A percentile compares a stretch with the other conserved stretches of the same genome.
Evolutionary conservation across 139 green algal species (phyloP).

Genomic region (Desmodesmus armatus): DNA sequence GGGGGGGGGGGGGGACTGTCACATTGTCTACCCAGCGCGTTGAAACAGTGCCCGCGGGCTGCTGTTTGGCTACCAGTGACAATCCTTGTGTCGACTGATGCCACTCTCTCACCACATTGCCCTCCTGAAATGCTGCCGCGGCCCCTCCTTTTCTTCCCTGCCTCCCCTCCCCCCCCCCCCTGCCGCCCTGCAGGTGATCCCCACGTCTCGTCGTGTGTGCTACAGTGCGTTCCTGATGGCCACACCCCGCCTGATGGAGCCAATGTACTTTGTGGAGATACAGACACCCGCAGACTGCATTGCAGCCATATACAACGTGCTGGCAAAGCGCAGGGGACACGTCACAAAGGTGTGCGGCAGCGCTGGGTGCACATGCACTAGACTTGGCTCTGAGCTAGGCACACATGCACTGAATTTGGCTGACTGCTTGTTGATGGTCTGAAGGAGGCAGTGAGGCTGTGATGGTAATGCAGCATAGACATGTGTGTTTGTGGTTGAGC

Average conservation of each 20-base stretch:
- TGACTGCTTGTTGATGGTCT: too few species aligned
- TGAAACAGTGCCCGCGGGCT: background rate
- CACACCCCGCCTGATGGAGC: constrained; percentile 98
- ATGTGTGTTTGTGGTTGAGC: too few species aligned
- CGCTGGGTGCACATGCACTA: too few species aligned
- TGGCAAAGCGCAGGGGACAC: constrained; percentile 96
- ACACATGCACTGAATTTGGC: too few species aligned
- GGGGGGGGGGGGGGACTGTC: background rate
- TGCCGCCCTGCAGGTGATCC: constrained; percentile 78
- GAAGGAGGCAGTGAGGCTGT: too few species aligned
- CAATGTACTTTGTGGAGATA: constrained; percentile 74
- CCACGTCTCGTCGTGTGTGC: constrained; percentile 88
- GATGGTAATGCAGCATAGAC: too few species aligned
- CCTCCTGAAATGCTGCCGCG: background rate
- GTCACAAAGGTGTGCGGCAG: too few species aligned
- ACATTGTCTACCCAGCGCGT: too few species aligned
- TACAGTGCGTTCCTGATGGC: constrained; percentile 98
- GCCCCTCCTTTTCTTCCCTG: background rate
- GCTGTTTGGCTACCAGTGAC: background rate
- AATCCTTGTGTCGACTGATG: too few species aligned
- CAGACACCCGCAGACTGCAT: constrained; percentile 94
- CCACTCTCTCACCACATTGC: too few species aligned
- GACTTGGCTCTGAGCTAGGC: constrained; percentile 82
- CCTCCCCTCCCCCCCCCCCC: constrained; percentile 55
- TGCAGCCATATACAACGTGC: constrained; percentile 94